Conservation (phyloP, 306 rosid species). For the Oxytropis ochrocephala region DNA sequence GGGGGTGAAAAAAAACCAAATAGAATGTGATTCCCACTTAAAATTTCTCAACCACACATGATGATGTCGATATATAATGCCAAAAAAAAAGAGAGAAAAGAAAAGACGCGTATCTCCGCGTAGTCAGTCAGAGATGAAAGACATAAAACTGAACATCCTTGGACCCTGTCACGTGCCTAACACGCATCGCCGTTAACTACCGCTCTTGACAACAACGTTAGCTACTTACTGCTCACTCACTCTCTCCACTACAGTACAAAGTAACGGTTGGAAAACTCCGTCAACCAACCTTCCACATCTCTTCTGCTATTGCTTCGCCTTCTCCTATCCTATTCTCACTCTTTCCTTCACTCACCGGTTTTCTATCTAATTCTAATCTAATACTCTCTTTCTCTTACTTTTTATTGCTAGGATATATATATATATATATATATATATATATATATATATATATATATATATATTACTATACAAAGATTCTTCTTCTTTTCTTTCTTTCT, state of each 20-base stretch:
- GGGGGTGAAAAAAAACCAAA: too few species aligned
- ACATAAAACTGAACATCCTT: not conserved
- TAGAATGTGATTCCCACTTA: too few species aligned
- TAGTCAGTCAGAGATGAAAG: too few species aligned
- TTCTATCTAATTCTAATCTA: not conserved
- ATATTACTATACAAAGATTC: too few species aligned
- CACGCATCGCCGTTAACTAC: not conserved
- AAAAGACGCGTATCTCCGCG: not conserved
- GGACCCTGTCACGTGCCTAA: not conserved
- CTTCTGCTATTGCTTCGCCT: not conserved
- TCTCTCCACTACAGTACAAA: not conserved
- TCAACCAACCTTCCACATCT: not conserved
- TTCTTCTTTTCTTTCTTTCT: not conserved
- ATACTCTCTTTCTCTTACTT: not conserved
- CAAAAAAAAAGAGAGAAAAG: not conserved
- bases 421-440: too few species aligned
- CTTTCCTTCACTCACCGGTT: not conserved
- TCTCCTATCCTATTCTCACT: not conserved
- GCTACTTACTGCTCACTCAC: not conserved
- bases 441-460: too few species aligned
- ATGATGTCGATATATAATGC: too few species aligned
- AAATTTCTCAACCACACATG: too few species aligned
- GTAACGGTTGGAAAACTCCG: constrained; percentile 17
- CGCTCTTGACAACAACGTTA: not conserved
- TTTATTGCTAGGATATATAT: not conserved